A percentile compares a stretch with the other conserved stretches of the same genome.
These are phyloP conservation scores for Cladophialophora chaetospira DNA, from an alignment of 2,329 filamentous ascomycete species.

Conservation along the genomic window DNA sequence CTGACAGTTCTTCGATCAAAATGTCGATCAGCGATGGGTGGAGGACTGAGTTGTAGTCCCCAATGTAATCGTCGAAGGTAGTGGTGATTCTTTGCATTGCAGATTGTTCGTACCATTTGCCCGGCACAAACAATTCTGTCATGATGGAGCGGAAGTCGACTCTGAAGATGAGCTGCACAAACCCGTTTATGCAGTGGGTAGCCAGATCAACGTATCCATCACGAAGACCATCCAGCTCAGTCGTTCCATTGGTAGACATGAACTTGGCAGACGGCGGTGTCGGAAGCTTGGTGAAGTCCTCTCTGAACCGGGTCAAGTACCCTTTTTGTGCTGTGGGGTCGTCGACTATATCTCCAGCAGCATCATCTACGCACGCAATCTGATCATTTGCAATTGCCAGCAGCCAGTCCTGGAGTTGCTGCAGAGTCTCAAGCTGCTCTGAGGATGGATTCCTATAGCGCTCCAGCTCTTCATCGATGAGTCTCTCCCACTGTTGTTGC, in stretches of 20 bases:
- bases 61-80: conserved; percentile 92
- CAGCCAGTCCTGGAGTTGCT: conserved; percentile 82
- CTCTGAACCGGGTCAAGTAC: conserved; percentile 83
- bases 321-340: conserved; percentile 72
- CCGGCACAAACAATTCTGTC: conserved; percentile 82
- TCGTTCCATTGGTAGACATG: conserved; percentile 68
- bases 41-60: conserved; percentile 80
- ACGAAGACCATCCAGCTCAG: conserved; percentile 73
- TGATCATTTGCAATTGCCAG: conserved; percentile 97
- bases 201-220: conserved; percentile 95
- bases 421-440: conserved; percentile 66
- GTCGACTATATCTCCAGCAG: conserved; percentile 68
- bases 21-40: conserved; percentile 88
- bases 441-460: conserved; percentile 64
- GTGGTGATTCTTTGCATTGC: conserved; percentile 92
- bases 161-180: conserved; percentile 82
- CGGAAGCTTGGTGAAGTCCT: conserved; percentile 79
- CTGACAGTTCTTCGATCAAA: conserved; percentile 87
- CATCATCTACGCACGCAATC: conserved; percentile 95
- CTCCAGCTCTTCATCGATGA: conserved; percentile 81
- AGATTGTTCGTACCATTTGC: conserved; percentile 79
- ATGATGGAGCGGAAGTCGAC: conserved; percentile 86
- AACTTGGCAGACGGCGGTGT: conserved; percentile 68
- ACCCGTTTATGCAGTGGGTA: conserved; percentile 87
- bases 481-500: conserved; percentile 81